Percentiles rank a stretch among this genome's conserved stretches.
Conservation (phyloP, 805 yeast species). For the Metschnikowia baotianmanensis region DNA sequence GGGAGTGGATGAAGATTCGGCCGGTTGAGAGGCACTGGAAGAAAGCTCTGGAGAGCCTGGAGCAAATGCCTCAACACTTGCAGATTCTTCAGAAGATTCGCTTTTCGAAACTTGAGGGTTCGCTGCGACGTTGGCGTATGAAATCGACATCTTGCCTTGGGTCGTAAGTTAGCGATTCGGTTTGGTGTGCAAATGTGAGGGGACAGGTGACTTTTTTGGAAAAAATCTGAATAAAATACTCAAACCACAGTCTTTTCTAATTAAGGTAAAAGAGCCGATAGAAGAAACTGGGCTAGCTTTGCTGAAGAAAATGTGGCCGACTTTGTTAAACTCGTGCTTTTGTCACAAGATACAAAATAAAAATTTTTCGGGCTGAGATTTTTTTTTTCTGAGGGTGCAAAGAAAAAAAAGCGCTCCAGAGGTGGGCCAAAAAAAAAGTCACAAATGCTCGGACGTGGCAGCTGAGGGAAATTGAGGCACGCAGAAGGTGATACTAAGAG, state of each 20-base stretch:
- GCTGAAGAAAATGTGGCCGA: slow-evolving; percentile 3
- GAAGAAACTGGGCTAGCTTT: slow-evolving; percentile 1
- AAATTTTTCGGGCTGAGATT: slow-evolving; percentile 10
- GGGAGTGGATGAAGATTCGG: slow-evolving; percentile 5
- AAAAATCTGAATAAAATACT: slow-evolving; percentile 1
- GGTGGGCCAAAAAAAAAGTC: slow-evolving; percentile 9
- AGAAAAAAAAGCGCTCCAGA: slow-evolving; percentile 6
- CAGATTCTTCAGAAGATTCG: slow-evolving; percentile 14
- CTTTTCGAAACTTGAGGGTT: slow-evolving; percentile 23
- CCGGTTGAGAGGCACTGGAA: slow-evolving; percentile 1
- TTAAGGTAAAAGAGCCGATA: neutral
- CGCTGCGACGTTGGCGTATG: slow-evolving; percentile 45
- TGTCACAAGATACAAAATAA: slow-evolving; percentile 11
- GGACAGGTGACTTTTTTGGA: neutral
- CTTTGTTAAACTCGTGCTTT: slow-evolving; percentile 7
- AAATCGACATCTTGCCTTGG: slow-evolving; percentile 23
- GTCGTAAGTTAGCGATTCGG: neutral
- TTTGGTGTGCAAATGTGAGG: slow-evolving; percentile 3
- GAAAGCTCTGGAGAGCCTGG: slow-evolving; percentile 8
- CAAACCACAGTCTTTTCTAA: neutral
- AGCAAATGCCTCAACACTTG: slow-evolving; percentile 7
- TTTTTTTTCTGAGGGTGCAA: slow-evolving; percentile 9
- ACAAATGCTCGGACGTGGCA: slow-evolving; percentile 7
- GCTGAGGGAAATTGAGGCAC: slow-evolving; percentile 1
- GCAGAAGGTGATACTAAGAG: too few relatives aligned